Base-by-base conservation (phyloP, 1,139 yeast species). In the Wickerhamomyces sp. region DNA sequence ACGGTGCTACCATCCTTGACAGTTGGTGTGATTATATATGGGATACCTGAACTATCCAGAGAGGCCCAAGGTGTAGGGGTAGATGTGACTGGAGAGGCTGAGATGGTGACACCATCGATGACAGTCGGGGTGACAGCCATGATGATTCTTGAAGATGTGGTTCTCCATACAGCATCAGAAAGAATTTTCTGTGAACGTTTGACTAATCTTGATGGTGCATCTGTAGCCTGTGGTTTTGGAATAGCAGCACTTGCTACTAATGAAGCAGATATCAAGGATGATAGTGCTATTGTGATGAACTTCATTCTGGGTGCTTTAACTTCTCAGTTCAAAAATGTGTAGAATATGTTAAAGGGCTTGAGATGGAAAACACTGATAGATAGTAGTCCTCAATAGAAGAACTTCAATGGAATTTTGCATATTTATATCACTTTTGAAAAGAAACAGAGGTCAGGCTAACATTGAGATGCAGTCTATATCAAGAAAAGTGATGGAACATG, bases 21-120 rank as follows among this genome's bases (percentile, higher is more conserved):
- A 1, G 71, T 57, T 42, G 73, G 72, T 6, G 71, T 68, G 46
- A 67, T 58, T 34, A 53, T 47, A 44, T 58, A 62, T 43, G 73
- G 73, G 26, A 68, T 66, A 51, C 73, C 73, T 9, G 67, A 62
- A 18, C 58, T 57, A 46, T 68, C 73, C 13, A 68, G 52, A 10
- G 72, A 67, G 30, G 56, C 62, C 73, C 73, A 68, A 5, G 62
- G 61, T 3, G 72, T 67, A 29, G 59, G 53, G 4, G 65, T 52
- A 6, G 41, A 44, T 3, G 56, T 41, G 13, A 64, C 61, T 35
- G 73, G 71, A 4, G 69, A 63, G 8, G 71, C 72, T 11, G 69
- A 64, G 29, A 68, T 56, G 18, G 72, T 68, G 42, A 67, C 71
- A 41, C 65, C 70, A 48, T 68, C 72, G 34, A 67, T 63, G 18